These are phyloP conservation scores for Fusarium pseudograminearum DNA, from an alignment of 2,329 filamentous ascomycete genomes.

Conservation along the genomic window DNA sequence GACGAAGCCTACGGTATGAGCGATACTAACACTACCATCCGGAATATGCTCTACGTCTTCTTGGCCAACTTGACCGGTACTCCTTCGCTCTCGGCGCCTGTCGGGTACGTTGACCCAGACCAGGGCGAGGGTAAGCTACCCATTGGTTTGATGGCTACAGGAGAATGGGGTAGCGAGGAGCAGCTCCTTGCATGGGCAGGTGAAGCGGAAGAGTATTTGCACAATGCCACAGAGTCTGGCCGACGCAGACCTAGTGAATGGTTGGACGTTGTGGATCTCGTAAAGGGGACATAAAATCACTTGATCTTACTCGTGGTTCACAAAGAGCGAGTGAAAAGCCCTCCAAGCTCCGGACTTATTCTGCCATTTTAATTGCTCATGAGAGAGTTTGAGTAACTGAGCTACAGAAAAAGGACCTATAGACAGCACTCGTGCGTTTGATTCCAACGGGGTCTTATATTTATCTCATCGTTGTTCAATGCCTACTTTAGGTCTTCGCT, in stretches of 20 bases:
- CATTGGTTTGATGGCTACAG: conserved; percentile 72
- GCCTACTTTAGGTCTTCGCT: neutral
- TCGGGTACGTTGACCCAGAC: conserved; percentile 74
- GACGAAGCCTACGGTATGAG: conserved; percentile 78
- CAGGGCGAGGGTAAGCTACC: conserved; percentile 70
- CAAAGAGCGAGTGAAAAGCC: no score
- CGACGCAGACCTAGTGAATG: conserved; percentile 65
- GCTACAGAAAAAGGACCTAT: neutral
- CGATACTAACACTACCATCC: conserved; percentile 78
- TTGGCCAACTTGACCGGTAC: conserved; percentile 85
- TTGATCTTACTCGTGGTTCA: neutral
- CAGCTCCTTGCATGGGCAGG: conserved; percentile 70
- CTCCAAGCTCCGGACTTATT: neutral
- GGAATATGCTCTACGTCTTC: conserved; percentile 88
- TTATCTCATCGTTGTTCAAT: neutral
- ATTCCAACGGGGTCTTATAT: neutral
- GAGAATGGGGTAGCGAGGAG: conserved; percentile 76
- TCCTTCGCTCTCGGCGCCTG: conserved; percentile 79
- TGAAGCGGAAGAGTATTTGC: conserved; percentile 68
- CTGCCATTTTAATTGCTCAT: neutral
- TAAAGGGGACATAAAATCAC: conserved; percentile 22
- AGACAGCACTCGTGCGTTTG: neutral
- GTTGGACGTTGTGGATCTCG: conserved; percentile 66
- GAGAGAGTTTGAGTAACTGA: neutral
- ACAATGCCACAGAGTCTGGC: conserved; percentile 61